Evolutionary conservation across 2,329 filamentous ascomycete species (phyloP).

Genomic region (Arthrobotrys megalospora): DNA sequence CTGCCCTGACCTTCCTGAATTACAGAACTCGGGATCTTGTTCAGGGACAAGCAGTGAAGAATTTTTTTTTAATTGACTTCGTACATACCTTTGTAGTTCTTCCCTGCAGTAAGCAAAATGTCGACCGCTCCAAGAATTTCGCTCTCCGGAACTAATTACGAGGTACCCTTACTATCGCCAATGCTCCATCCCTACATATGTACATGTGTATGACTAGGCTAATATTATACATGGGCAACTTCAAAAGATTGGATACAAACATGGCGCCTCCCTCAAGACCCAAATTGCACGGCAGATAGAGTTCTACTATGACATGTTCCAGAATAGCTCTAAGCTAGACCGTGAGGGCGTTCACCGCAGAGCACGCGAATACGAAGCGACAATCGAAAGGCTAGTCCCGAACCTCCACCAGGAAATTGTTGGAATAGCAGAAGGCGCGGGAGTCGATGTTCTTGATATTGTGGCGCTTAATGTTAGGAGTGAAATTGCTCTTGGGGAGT

Average conservation of each 20-base stretch:
- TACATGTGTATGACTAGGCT: background rate
- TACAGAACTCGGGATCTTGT: background rate
- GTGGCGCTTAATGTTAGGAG: conserved; percentile 74
- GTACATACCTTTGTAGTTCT: background rate
- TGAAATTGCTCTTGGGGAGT: conserved; percentile 74
- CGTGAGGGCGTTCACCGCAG: conserved; percentile 27
- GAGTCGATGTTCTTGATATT: conserved; percentile 70
- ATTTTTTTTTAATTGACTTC: background rate
- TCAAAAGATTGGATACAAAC: conserved; percentile 38
- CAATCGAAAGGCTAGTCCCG: conserved; percentile 67
- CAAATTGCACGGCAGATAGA: conserved; percentile 44
- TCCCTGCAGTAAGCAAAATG: conserved; percentile 19
- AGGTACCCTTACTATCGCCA: conserved; percentile 12
- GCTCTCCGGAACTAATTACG: conserved; percentile 33
- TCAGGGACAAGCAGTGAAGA: background rate
- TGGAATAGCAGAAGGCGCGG: conserved; percentile 73
- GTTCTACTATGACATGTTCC: conserved; percentile 44
- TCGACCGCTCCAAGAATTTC: conserved; percentile 19
- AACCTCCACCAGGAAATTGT: conserved; percentile 69
- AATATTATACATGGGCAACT: background rate
- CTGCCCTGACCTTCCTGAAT: conserved; percentile 6
- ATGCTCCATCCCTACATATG: background rate
- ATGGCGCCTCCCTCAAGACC: conserved; percentile 30
- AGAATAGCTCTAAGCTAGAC: conserved; percentile 28
- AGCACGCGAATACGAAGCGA: conserved; percentile 70